phyloP scores from a whole-genome alignment of 2,329 filamentous ascomycete genomes.

The Talaromyces sp. region DNA sequence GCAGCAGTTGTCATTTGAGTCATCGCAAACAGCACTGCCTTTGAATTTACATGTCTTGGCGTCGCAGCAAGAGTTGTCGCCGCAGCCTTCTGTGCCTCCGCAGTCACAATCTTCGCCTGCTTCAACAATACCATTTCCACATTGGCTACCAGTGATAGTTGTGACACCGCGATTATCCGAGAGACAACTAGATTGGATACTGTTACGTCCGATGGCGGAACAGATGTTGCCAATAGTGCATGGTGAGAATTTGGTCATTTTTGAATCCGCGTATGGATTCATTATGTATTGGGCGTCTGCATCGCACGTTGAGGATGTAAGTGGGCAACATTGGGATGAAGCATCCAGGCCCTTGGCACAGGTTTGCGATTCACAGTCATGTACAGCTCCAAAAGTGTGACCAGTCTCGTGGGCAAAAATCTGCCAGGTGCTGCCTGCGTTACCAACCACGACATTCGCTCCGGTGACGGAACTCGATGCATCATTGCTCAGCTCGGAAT shows the following conservation, averaged over 20 bases:
- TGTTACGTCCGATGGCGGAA: constrained; percentile 75
- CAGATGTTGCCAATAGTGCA: constrained; percentile 95
- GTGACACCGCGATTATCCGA: constrained; percentile 82
- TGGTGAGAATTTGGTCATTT: constrained; percentile 78
- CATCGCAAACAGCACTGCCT: constrained; percentile 71
- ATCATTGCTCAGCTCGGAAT: constrained; percentile 54
- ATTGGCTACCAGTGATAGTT: constrained; percentile 80
- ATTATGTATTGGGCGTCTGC: constrained; percentile 84
- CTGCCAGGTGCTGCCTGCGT: constrained; percentile 84
- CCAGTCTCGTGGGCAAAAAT: constrained; percentile 93
- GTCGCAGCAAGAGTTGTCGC: constrained; percentile 79
- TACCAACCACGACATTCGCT: constrained; percentile 86
- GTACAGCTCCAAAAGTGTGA: constrained; percentile 93
- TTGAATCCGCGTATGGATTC: constrained; percentile 81
- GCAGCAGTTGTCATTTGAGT: constrained; percentile 54
- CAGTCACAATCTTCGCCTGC: constrained; percentile 94
- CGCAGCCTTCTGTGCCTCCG: constrained; percentile 73
- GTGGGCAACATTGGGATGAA: constrained; percentile 77
- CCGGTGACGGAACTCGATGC: constrained; percentile 73
- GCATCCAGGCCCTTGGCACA: constrained; percentile 67
- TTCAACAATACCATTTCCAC: constrained; percentile 97
- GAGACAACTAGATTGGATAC: constrained; percentile 75
- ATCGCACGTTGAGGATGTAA: constrained; percentile 68
- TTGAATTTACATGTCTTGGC: constrained; percentile 84
- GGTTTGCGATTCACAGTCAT: constrained; percentile 76